These are phyloP conservation scores for Monilinia aucupariae DNA, from an alignment of 2,329 filamentous ascomycete genomes.

Conservation along the genomic window DNA sequence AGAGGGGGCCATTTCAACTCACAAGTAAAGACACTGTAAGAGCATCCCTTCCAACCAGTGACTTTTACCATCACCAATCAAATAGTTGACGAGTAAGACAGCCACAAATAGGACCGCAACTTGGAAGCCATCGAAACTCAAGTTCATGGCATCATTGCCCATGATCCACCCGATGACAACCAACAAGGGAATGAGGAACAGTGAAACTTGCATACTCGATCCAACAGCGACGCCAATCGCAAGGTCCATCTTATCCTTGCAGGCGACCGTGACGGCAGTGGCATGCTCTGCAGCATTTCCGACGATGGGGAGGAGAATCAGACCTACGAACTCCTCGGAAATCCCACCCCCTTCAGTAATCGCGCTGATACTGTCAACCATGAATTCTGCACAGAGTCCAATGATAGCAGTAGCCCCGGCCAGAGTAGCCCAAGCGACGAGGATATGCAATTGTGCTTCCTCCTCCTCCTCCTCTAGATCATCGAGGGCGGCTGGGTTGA, in stretches of 20 bases:
- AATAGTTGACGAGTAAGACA: constrained; percentile 78
- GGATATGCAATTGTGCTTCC: constrained; percentile 66
- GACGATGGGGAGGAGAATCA: constrained; percentile 75
- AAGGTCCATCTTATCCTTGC: constrained; percentile 69
- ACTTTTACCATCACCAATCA: constrained; percentile 64
- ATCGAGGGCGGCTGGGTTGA: constrained; percentile 39
- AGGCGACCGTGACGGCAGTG: constrained; percentile 72
- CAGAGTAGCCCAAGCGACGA: constrained; percentile 68
- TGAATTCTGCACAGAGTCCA: constrained; percentile 69
- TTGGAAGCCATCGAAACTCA: constrained; percentile 76
- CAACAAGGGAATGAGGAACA: constrained; percentile 74
- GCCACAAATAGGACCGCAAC: constrained; percentile 79
- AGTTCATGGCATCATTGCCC: constrained; percentile 58
- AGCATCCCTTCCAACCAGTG: constrained; percentile 40
- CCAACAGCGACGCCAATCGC: constrained; percentile 79
- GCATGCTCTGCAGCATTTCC: constrained; percentile 79
- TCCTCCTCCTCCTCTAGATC: constrained; percentile 65
- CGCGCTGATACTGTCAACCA: constrained; percentile 68
- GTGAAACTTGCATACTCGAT: constrained; percentile 75
- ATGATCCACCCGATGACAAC: constrained; percentile 78
- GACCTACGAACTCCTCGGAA: constrained; percentile 74
- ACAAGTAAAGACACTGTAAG: constrained; percentile 33
- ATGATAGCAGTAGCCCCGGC: constrained; percentile 66
- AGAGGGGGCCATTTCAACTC: constrained; percentile 14
- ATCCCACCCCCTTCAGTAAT: constrained; percentile 66